Conservation (phyloP, 495 filamentous ascomycete genomes). For the Xylaria acuta region DNA sequence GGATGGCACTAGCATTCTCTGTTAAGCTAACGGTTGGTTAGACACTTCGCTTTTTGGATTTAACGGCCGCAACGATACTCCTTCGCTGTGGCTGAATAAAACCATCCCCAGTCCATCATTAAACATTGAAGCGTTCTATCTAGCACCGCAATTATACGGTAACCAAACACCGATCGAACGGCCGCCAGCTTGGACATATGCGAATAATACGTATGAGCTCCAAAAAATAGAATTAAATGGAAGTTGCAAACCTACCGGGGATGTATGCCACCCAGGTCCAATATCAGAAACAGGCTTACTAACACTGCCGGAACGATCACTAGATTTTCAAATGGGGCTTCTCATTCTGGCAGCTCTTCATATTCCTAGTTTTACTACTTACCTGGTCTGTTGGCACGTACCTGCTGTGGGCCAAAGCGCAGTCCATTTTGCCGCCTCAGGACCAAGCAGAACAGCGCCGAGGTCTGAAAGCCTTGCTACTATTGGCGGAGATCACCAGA, state of each 20-base stretch:
- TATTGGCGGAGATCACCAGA: slow-evolving; percentile 28
- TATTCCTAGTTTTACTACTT: background rate
- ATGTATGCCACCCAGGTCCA: slow-evolving; percentile 17
- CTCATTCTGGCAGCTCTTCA: slow-evolving; percentile 28
- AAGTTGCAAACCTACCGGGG: slow-evolving; percentile 25
- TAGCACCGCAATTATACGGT: background rate
- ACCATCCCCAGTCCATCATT: slow-evolving; percentile 20
- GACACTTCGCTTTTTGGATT: slow-evolving; percentile 25
- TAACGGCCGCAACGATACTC: slow-evolving; percentile 1
- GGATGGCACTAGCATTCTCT: background rate
- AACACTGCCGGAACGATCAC: background rate
- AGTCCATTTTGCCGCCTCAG: slow-evolving; percentile 21
- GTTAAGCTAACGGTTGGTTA: background rate
- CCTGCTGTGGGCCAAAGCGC: slow-evolving; percentile 28
- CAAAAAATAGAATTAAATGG: slow-evolving; percentile 15
- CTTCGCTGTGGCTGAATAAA: slow-evolving; percentile 19
- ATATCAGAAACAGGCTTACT: background rate
- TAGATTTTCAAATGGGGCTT: slow-evolving; percentile 29
- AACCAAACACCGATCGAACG: too few species aligned
- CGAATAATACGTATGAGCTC: slow-evolving; percentile 27
- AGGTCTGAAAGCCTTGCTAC: slow-evolving; percentile 26
- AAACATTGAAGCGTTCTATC: slow-evolving; percentile 26
- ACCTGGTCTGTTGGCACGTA: slow-evolving; percentile 30
- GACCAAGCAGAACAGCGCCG: slow-evolving; percentile 22
- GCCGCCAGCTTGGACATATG: slow-evolving; percentile 17